Evolutionary conservation across 73 alveolate genomes (phyloP), one percentile per base, ranked within the genome.

Genomic region (Halteria grandinella): DNA sequence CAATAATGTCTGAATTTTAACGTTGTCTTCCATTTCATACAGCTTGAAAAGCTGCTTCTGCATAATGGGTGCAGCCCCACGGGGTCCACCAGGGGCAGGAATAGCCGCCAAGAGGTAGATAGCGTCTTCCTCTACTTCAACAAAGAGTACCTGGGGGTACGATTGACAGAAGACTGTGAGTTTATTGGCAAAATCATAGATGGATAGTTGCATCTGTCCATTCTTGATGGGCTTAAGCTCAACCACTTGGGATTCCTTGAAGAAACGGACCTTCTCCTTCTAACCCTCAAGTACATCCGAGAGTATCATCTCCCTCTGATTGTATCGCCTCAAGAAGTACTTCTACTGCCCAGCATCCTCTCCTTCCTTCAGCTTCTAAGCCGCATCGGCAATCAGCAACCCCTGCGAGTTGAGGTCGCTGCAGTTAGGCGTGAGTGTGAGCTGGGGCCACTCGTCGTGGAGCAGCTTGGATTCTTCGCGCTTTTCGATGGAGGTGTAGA

Each of bases 21-120:
- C 89, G 23, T 85, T 85, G 54, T 88, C 91, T 20, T 93, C 92
- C 71, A 85, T 85, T 69, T 92, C 98, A 34, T 64, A 84, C 59
- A 92, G 75, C 55, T 76, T 89, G 43, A 59, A 54, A 14, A 92
- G 27, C 6, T 63, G 72, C 21, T 85, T 85, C 24, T 70, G 69
- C 11, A 73, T 75, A 37, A 70, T 85, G 33, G 40, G 37, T 34
- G 73, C 59, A n/a, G n/a, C n/a, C n/a, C n/a, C n/a, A n/a, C n/a
- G n/a, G n/a, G n/a, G n/a, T n/a, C n/a, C n/a, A n/a, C n/a, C n/a
- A n/a, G n/a, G n/a, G n/a, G n/a, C n/a, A n/a, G n/a, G n/a, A n/a
- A n/a, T n/a, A n/a, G 57, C 34, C 5, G 91, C 51, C 18, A 91
- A 63, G 36, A 91, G 43, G 62, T 64, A 88, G 50, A 91, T 69